Conservation (phyloP, 192 early-diverging fungal genomes). For the Jimgerdemannia flammicorona region DNA sequence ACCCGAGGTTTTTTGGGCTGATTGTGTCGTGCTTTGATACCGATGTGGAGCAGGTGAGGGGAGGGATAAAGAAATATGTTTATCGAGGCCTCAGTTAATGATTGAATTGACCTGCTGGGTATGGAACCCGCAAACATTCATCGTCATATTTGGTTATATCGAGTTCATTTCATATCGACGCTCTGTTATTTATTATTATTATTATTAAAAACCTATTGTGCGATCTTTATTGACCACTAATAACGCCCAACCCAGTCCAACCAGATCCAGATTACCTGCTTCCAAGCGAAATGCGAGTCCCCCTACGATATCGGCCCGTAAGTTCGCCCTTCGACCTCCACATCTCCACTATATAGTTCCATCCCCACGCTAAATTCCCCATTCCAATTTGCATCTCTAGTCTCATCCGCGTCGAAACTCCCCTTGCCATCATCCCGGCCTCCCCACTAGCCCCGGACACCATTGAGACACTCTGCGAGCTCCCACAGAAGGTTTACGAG, state of each 20-base stretch:
- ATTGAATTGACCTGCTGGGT: no score
- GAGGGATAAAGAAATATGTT: background rate
- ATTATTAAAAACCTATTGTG: no score
- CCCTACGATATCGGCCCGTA: slow-evolving; percentile 9
- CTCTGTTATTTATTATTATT: no score
- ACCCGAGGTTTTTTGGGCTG: slow-evolving; percentile 43
- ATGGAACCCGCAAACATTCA: no score
- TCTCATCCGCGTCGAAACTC: slow-evolving; percentile 24
- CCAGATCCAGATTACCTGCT: slow-evolving; percentile 42
- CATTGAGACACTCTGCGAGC: slow-evolving; percentile 27
- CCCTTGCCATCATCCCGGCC: slow-evolving; percentile 30
- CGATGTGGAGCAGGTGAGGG: slow-evolving; percentile 30
- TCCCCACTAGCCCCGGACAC: slow-evolving; percentile 27
- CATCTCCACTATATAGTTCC: no score
- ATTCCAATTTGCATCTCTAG: slow-evolving; percentile 3
- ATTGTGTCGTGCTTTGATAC: slow-evolving; percentile 50
- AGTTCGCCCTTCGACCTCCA: background rate
- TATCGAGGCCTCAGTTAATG: no score
- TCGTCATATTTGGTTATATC: no score
- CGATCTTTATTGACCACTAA: background rate
- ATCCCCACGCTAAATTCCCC: no score
- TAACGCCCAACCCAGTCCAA: slow-evolving; percentile 19
- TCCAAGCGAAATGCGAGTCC: slow-evolving; percentile 29
- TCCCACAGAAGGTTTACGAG: slow-evolving; percentile 35
- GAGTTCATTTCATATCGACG: no score